Evolutionary conservation across 768 basidiomycete genomes (phyloP).

Genomic region (Myochromella boudieri): DNA sequence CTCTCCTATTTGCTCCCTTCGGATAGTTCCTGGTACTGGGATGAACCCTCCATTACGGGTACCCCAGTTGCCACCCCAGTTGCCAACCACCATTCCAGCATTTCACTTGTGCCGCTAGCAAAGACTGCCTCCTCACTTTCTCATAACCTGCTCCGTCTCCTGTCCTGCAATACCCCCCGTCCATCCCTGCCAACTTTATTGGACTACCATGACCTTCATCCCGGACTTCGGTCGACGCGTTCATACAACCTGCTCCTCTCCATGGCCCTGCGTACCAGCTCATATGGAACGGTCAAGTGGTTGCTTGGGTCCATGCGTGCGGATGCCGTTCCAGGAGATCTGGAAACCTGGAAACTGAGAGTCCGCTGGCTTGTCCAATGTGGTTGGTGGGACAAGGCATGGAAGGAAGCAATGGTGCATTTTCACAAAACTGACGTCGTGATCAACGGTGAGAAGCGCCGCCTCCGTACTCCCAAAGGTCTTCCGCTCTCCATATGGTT

Average conservation of each 20-base stretch:
- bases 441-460: not conserved
- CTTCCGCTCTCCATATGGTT: conserved; percentile 23
- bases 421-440: conserved; percentile 15
- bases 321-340: conserved; percentile 39
- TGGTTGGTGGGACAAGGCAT: conserved; percentile 60
- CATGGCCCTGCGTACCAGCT: conserved; percentile 50
- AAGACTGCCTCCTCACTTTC: conserved; percentile 34
- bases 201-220: conserved; percentile 47
- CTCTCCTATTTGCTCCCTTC: conserved; percentile 6
- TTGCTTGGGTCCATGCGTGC: conserved; percentile 49
- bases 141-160: conserved; percentile 40
- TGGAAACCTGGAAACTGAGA: conserved; percentile 57
- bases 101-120: conserved; percentile 24
- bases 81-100: not conserved
- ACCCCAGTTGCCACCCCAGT: conserved; percentile 4
- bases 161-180: conserved; percentile 27
- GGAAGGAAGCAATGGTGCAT: conserved; percentile 36
- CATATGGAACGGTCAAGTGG: conserved; percentile 43
- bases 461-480: conserved; percentile 8
- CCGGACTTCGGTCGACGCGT: conserved; percentile 35
- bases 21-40: conserved; percentile 5
- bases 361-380: conserved; percentile 56
- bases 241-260: conserved; percentile 46
- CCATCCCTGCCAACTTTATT: conserved; percentile 38
- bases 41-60: conserved; percentile 13